Evolutionary conservation across 2,329 filamentous ascomycete genomes (phyloP), one percentile per base, ranked within the genome.

Genomic region (Fusarium sp.): DNA sequence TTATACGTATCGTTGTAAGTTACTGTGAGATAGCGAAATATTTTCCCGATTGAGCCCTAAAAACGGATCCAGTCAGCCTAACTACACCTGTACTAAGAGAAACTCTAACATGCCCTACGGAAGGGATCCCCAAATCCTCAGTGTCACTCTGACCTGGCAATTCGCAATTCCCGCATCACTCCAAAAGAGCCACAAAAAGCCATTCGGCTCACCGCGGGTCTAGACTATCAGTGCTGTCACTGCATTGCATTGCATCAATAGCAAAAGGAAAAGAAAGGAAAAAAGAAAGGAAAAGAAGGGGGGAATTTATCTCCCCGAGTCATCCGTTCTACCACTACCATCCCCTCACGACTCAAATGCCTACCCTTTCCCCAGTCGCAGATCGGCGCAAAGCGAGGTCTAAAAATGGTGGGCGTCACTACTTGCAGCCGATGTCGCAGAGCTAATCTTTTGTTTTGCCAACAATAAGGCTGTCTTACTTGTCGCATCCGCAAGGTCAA

Each of bases 401-500:
- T 4, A 72, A 69, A 45, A 72, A 72, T 33, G 70, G 70, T 72
- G 51, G 4, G 30, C 20, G n/a, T 7, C 45, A 24, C 14, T 15
- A 22, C 6, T 41, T 44, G 39, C 14, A 33, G 11, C 45, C 40
- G 28, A 41, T 17, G 24, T n/a, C 24, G 9, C 35, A 32, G n/a
- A 37, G 5, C 39, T 47, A 14, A 58, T 8, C 32, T 14, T 7
- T 40, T n/a, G 22, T 4, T 11, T 4, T 5, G 3, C 56, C 10
- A 30, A 30, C 13, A 30, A 30, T 30, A 8, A 62, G 70, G 70
- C 1, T 72, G 70, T 47, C 28, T 72, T 28, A 72, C 70, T 2
- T 72, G 70, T 26, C 70, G 70, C 7, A 68, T 72, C 9, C 67
- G 70, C 8, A 72, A 72, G 30, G 70, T 72, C 28, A 72, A 72